phyloP scores from a whole-genome alignment of 306 rosid genomes.

The Ochetophila trinervis region DNA sequence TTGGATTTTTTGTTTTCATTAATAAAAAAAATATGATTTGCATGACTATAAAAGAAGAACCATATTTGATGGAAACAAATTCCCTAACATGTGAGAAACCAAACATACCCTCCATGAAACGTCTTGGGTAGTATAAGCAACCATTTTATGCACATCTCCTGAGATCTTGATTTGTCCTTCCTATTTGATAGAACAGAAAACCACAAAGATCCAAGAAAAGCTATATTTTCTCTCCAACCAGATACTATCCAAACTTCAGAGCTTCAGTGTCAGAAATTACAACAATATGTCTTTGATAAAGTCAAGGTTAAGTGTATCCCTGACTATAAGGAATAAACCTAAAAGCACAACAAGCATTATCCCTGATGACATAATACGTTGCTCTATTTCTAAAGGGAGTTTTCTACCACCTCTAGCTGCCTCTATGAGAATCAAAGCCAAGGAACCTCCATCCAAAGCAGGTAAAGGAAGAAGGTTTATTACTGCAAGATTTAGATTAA shows the following conservation, averaged over 20 bases:
- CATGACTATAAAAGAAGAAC: conserved; percentile 34
- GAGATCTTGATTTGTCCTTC: conserved; percentile 24
- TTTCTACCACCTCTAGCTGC: conserved; percentile 97
- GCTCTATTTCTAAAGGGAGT: conserved; percentile 88
- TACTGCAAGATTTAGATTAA: conserved; percentile 80
- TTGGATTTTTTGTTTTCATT: conserved; percentile 25
- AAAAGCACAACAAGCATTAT: conserved; percentile 71
- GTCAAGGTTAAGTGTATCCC: conserved; percentile 91
- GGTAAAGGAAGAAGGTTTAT: conserved; percentile 91
- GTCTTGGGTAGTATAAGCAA: conserved; percentile 30
- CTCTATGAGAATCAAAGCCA: conserved; percentile 80
- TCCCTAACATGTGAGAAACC: conserved; percentile 18
- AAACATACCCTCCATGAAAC: conserved; percentile 26
- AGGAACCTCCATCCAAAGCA: conserved; percentile 84
- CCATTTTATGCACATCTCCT: conserved; percentile 28
- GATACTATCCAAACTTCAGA: conserved; percentile 15
- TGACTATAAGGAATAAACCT: conserved; percentile 75
- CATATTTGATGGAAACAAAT: conserved; percentile 35
- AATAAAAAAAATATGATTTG: conserved; percentile 24
- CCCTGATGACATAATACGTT: conserved; percentile 89
- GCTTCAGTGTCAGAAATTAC: conserved; percentile 20
- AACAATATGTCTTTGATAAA: conserved; percentile 73
- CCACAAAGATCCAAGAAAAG: conserved; percentile 17
- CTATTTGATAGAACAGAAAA: conserved; percentile 21
- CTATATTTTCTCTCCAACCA: conserved; percentile 23